A percentile compares a stretch with the other conserved stretches of the same genome.
Conservation (phyloP, 2,329 filamentous ascomycete species). For the Fusarium coffeatum region DNA sequence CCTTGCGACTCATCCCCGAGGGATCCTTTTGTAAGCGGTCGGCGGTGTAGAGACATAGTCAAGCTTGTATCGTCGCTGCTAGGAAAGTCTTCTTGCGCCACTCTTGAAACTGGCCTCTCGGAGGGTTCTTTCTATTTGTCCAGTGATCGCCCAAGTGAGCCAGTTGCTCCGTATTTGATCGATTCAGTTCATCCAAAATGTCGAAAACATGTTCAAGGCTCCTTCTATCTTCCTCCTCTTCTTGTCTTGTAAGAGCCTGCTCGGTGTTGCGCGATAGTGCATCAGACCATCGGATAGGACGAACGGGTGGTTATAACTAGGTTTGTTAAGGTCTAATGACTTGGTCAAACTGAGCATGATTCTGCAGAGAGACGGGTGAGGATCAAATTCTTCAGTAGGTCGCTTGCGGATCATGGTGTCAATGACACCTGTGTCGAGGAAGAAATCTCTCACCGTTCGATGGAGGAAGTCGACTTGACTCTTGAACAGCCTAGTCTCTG, state of each 20-base stretch:
- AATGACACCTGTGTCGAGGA: background rate
- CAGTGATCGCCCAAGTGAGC: background rate
- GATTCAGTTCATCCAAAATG: background rate
- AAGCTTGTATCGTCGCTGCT: background rate
- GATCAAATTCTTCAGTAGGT: background rate
- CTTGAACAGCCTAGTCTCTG: background rate
- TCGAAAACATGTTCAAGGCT: background rate
- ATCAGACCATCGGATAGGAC: background rate
- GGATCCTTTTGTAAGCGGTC: background rate
- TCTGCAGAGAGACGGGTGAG: background rate
- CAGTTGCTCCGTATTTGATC: background rate
- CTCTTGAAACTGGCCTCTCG: background rate
- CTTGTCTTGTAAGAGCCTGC: background rate
- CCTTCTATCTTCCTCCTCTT: background rate
- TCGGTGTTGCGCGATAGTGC: background rate
- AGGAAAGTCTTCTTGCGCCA: background rate
- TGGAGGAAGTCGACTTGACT: background rate
- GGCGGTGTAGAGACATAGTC: background rate
- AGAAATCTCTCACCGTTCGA: background rate
- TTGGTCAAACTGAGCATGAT: background rate
- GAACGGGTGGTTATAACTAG: background rate
- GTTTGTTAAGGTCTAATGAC: background rate
- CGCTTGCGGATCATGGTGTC: background rate
- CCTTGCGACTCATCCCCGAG: background rate
- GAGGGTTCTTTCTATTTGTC: background rate